Evolutionary conservation across 192 early-diverging fungal species (phyloP).

Genomic region (Allomyces macrogynus): DNA sequence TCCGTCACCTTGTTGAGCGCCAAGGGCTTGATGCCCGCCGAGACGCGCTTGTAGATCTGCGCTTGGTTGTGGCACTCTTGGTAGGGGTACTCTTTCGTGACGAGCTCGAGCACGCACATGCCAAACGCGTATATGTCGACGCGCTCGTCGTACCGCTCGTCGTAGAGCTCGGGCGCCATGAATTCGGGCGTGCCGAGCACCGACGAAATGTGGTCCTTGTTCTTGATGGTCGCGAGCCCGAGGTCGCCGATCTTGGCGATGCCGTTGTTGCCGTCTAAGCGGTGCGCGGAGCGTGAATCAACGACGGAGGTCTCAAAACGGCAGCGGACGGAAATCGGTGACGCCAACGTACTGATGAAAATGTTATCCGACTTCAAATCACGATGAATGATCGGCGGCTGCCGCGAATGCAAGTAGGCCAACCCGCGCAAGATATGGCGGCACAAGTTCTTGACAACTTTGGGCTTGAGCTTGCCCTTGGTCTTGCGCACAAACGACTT

Average conservation of each 20-base stretch:
- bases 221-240: constrained; percentile 47
- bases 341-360: constrained; percentile 56
- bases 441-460: constrained; percentile 59
- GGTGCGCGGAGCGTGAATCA: no score
- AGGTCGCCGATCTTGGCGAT: constrained; percentile 76
- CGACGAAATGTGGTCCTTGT: constrained; percentile 39
- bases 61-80: constrained; percentile 64
- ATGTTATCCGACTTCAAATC: constrained; percentile 60
- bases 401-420: constrained; percentile 51
- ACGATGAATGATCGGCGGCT: constrained; percentile 68
- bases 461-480: constrained; percentile 42
- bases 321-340: no score
- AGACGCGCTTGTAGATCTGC: constrained; percentile 66
- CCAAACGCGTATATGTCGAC: constrained; percentile 84
- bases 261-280: constrained; percentile 43
- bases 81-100: constrained; percentile 53
- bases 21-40: constrained; percentile 25
- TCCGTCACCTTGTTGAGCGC: constrained; percentile 22
- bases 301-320: no score
- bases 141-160: constrained; percentile 69
- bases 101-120: constrained; percentile 51
- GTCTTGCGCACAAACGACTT: constrained; percentile 55
- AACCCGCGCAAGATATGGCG: constrained; percentile 61
- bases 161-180: constrained; percentile 81
- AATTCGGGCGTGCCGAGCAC: constrained; percentile 66